phyloP scores from a whole-genome alignment of 2,329 filamentous ascomycete species.

The Aotearoamyces nothofagi region DNA sequence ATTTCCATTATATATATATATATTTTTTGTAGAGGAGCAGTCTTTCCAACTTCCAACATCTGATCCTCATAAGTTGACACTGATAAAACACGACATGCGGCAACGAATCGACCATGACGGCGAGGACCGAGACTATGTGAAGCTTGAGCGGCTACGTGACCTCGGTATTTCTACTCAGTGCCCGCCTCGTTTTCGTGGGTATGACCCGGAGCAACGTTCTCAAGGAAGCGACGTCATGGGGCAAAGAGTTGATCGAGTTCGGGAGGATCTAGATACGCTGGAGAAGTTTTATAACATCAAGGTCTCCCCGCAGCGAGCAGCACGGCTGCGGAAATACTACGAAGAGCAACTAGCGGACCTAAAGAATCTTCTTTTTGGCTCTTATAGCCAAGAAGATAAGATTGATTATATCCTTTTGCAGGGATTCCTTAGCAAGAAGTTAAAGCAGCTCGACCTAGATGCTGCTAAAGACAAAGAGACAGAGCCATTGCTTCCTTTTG shows the following conservation, averaged over 20 bases:
- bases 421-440: conserved; percentile 24
- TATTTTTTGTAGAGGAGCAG: too few relatives aligned
- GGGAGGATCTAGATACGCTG: conserved; percentile 30
- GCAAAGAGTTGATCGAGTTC: conserved; percentile 28
- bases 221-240: conserved; percentile 18
- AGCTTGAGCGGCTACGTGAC: conserved; percentile 3
- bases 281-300: conserved; percentile 31
- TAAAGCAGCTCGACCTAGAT: conserved; percentile 25
- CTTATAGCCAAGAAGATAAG: conserved; percentile 26
- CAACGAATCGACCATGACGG: too few relatives aligned
- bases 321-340: conserved; percentile 26
- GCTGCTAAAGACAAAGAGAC: conserved; percentile 21
- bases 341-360: conserved; percentile 25
- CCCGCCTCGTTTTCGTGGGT: too few relatives aligned
- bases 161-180: too few relatives aligned
- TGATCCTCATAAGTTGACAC: too few relatives aligned
- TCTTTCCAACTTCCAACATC: too few relatives aligned
- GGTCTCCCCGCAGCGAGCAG: conserved; percentile 25
- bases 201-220: neutral
- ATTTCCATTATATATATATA: too few relatives aligned
- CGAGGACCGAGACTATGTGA: too few relatives aligned
- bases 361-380: conserved; percentile 19
- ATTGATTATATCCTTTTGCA: conserved; percentile 34
- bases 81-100: too few relatives aligned
- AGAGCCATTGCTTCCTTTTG: conserved; percentile 28